Base-by-base conservation (phyloP, 176 grass and related monocot genomes). In the Zea luxurians region DNA sequence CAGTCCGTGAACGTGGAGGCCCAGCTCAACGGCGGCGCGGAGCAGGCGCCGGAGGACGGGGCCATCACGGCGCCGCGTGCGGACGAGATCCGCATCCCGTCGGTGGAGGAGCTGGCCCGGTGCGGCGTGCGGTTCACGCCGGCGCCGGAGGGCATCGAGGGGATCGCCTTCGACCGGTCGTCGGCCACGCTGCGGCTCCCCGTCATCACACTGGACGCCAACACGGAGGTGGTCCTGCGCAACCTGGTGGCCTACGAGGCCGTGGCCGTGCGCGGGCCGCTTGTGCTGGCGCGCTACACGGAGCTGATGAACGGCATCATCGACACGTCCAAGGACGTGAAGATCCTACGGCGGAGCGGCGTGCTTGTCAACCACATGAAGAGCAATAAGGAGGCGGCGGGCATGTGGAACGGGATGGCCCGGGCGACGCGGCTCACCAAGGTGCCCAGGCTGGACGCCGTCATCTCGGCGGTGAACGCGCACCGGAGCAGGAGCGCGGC, bases 231-330 rank as follows among this genome's bases (percentile, higher is more conserved):
- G 38, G 61, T 91, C 8, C 71, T 94, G n/a, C 68, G 88, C 37
- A 94, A 94, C 49, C 84, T 94, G 11, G 88, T 91, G 2, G 86
- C 91, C 2, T 94, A 94, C 59, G 86, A 94, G 72, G 83, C 83
- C 0, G 82, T 81, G 4, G 83, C 75, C 1, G 83, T 81, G 37
- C 83, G 78, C 6, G 91, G 88, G 0, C 91, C 91, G 4, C 78
- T 93, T 12, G 85, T 88, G 43, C 76, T 91, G 2, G 77, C 83
- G 2, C 69, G 91, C 34, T 93, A 91, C 64, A 88, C 86, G 9
- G 88, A 93, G 86, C 76, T 93, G 70, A 91, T 91, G 88, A 91
- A 93, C 61, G 88, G 88, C 16, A 94, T 94, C 74, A 71, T 94
- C 48, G 88, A 94, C 84, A 91, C 83, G 0, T 63, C 79, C 41